A percentile compares a stretch with the other conserved stretches of the same genome.
phyloP scores from a whole-genome alignment of 768 basidiomycete genomes.

The Lentinula lateritia region DNA sequence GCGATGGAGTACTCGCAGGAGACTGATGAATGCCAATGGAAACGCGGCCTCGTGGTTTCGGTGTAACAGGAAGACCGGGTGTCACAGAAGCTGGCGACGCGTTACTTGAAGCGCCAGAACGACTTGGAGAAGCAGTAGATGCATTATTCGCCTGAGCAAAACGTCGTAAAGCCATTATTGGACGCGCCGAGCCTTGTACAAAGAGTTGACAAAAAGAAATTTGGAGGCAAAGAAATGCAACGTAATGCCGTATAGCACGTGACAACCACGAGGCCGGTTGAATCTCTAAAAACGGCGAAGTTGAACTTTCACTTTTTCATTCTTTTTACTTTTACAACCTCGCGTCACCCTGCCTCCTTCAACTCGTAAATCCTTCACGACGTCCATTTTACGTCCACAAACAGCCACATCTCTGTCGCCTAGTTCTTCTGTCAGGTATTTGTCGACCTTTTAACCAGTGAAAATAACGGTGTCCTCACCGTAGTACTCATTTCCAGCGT shows the following conservation, averaged over 20 bases:
- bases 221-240: not conserved
- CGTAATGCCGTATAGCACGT: constrained; percentile 8
- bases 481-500: constrained; percentile 31
- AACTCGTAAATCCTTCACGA: constrained; percentile 27
- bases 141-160: constrained; percentile 5
- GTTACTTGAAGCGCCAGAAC: constrained; percentile 8
- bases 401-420: constrained; percentile 78
- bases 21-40: constrained; percentile 54
- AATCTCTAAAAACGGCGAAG: constrained; percentile 37
- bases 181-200: not conserved
- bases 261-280: constrained; percentile 31
- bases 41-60: constrained; percentile 25
- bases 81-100: constrained; percentile 10
- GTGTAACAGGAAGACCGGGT: constrained; percentile 24
- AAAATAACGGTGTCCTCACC: not conserved
- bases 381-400: constrained; percentile 59
- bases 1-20: constrained; percentile 62
- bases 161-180: constrained; percentile 5
- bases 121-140: constrained; percentile 32
- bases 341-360: constrained; percentile 11
- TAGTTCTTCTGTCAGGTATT: constrained; percentile 45
- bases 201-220: not conserved
- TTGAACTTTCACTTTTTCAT: constrained; percentile 19
- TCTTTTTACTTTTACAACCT: constrained; percentile 13
- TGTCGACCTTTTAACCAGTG: not conserved